Evolutionary conservation across 148 eudicot species (phyloP).

Genomic region (Silene latifolia): DNA sequence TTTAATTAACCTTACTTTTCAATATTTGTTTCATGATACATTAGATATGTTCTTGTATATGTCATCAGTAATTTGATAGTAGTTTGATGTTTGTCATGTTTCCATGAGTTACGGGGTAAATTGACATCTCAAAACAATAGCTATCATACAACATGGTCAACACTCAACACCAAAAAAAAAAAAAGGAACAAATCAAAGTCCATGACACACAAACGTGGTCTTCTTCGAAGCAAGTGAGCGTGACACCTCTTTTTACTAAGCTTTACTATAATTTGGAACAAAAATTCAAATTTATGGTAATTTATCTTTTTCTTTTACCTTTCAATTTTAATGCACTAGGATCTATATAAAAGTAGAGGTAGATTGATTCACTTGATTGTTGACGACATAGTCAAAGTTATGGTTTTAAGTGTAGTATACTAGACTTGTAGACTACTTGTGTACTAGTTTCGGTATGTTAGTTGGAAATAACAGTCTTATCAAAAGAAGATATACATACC

Average conservation of each 20-base stretch:
- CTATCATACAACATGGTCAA: neutral
- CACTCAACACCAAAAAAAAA: neutral
- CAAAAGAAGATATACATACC: conserved; percentile 14
- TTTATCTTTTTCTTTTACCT: neutral
- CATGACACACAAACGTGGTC: conserved; percentile 9
- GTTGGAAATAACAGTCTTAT: conserved; percentile 24
- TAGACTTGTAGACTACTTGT: neutral
- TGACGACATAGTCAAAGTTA: conserved; percentile 12
- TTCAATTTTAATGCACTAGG: neutral
- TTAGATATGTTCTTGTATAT: too few species aligned
- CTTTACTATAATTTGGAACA: neutral
- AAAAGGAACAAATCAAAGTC: too few species aligned
- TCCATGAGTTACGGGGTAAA: conserved; percentile 22
- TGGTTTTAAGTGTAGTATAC: neutral
- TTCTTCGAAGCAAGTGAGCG: conserved; percentile 16
- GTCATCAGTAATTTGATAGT: too few species aligned
- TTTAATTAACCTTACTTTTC: too few species aligned
- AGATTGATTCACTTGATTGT: neutral
- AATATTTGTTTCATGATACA: too few species aligned
- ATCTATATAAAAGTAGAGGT: neutral
- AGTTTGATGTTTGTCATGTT: too few species aligned
- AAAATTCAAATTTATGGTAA: conserved; percentile 15
- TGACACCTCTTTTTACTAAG: neutral
- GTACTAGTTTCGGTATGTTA: conserved; percentile 13
- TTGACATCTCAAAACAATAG: conserved; percentile 3